phyloP scores from a whole-genome alignment of 768 basidiomycete genomes.

The Xerocomellus amylosporus region DNA sequence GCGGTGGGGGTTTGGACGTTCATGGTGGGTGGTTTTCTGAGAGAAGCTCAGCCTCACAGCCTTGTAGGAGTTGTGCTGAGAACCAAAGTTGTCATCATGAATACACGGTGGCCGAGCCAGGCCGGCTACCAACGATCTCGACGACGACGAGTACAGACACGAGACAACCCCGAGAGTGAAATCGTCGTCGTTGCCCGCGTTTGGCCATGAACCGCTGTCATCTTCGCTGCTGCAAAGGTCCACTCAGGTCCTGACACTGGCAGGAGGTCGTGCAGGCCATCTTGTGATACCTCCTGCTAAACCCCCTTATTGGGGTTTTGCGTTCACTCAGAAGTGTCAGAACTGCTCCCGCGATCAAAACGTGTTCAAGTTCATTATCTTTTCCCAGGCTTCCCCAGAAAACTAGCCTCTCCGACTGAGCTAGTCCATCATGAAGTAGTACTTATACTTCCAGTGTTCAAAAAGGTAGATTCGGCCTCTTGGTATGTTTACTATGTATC shows the following conservation, averaged over 20 bases:
- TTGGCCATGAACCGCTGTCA: background rate
- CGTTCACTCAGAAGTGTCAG: background rate
- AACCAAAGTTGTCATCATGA: slow-evolving; percentile 8
- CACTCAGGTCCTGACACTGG: background rate
- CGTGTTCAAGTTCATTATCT: background rate
- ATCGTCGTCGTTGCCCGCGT: background rate
- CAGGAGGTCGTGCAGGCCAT: background rate
- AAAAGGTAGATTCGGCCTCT: background rate
- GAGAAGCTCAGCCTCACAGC: background rate
- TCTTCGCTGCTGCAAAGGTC: background rate
- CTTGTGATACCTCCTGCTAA: background rate
- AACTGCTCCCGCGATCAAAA: background rate
- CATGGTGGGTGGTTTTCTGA: slow-evolving; percentile 25
- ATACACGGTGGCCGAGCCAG: slow-evolving; percentile 2
- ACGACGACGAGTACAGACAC: background rate
- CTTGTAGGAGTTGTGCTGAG: background rate
- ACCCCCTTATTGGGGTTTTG: background rate
- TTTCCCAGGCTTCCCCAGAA: slow-evolving; percentile 5
- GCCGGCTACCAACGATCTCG: background rate
- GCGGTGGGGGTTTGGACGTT: slow-evolving; percentile 51
- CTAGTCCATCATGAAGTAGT: too few relatives aligned
- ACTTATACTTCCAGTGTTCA: too few relatives aligned
- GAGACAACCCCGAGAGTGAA: background rate
- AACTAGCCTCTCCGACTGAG: background rate
- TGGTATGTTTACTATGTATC: background rate